Percentiles rank a stretch among this genome's conserved stretches.
These are phyloP conservation scores for Mucor piriformis DNA, from an alignment of 371 early-diverging fungal species.

Conservation along the genomic window DNA sequence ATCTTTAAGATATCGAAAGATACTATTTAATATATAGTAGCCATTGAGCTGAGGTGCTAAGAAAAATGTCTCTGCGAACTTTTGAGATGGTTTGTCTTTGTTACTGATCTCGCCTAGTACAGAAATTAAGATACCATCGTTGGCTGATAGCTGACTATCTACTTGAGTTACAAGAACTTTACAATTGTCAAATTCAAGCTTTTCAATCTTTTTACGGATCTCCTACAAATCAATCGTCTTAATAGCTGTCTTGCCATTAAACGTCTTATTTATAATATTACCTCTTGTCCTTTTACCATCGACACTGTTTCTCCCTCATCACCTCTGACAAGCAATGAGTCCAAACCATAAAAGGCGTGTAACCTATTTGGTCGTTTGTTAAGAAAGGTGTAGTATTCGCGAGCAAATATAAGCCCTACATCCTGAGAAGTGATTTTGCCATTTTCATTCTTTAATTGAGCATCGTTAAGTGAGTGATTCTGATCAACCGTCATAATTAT, in stretches of 20 bases:
- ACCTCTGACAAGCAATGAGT: slow-evolving; percentile 82
- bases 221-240: slow-evolving; percentile 47
- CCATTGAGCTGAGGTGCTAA: slow-evolving; percentile 89
- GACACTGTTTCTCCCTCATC: slow-evolving; percentile 70
- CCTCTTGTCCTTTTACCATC: slow-evolving; percentile 40
- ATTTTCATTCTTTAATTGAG: background rate
- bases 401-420: slow-evolving; percentile 93
- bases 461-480: background rate
- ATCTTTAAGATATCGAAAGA: slow-evolving; percentile 92
- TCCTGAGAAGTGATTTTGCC: slow-evolving; percentile 53
- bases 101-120: slow-evolving; percentile 94
- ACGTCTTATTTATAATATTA: slow-evolving; percentile 7
- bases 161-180: slow-evolving; percentile 88
- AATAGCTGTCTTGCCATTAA: background rate
- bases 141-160: slow-evolving; percentile 80
- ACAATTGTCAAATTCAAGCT: slow-evolving; percentile 81
- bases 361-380: slow-evolving; percentile 84
- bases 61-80: slow-evolving; percentile 94
- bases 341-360: slow-evolving; percentile 86
- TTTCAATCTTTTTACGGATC: slow-evolving; percentile 77
- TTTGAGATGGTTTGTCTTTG: slow-evolving; percentile 73
- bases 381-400: slow-evolving; percentile 93
- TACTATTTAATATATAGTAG: slow-evolving; percentile 93
- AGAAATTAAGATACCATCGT: slow-evolving; percentile 85
- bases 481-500: background rate